Evolutionary conservation across 192 early-diverging fungal species (phyloP).

Genomic region (Coemansia sp.): DNA sequence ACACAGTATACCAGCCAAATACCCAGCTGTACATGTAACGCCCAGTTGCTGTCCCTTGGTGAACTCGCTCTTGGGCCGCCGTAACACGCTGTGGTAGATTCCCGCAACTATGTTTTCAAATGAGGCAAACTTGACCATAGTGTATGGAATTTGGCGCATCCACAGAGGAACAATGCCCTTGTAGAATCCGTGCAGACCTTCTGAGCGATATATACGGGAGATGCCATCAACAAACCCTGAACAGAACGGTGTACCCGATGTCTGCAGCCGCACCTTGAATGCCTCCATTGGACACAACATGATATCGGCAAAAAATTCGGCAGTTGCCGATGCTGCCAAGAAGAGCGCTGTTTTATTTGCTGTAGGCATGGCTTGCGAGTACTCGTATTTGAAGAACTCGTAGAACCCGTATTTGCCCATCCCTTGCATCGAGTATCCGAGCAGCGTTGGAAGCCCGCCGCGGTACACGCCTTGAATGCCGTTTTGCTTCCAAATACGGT

Average conservation of each 20-base stretch:
- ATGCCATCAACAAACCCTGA: constrained; percentile 56
- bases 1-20: constrained; percentile 75
- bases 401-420: constrained; percentile 82
- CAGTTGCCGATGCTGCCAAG: constrained; percentile 64
- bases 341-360: constrained; percentile 66
- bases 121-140: constrained; percentile 76
- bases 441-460: constrained; percentile 68
- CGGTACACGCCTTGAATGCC: constrained; percentile 67
- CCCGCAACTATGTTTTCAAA: constrained; percentile 67
- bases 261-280: constrained; percentile 76
- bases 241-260: constrained; percentile 59
- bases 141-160: constrained; percentile 74
- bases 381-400: constrained; percentile 77
- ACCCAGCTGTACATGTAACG: constrained; percentile 74
- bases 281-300: constrained; percentile 78
- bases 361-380: constrained; percentile 47
- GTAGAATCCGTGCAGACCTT: constrained; percentile 62
- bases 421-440: constrained; percentile 79
- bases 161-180: constrained; percentile 66
- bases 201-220: constrained; percentile 34
- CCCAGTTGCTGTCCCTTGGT: constrained; percentile 64
- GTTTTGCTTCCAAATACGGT: constrained; percentile 41
- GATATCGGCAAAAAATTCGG: constrained; percentile 75
- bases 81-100: constrained; percentile 55
- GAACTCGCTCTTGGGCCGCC: constrained; percentile 58